Evolutionary conservation across 2,329 filamentous ascomycete species (phyloP).

Genomic region (Exophiala viscosa): DNA sequence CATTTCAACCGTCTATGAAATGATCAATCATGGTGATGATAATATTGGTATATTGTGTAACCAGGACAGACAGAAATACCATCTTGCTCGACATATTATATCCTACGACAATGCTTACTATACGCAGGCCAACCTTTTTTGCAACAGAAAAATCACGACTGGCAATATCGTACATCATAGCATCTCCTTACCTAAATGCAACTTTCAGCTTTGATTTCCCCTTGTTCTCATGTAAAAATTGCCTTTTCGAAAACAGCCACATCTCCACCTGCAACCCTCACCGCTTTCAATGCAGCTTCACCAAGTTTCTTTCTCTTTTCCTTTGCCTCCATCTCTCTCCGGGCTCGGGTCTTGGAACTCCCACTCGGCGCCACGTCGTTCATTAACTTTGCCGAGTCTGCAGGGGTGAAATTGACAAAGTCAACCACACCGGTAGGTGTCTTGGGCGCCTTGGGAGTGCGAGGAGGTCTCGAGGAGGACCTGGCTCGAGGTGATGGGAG

Average conservation of each 20-base stretch:
- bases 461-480: constrained; percentile 23
- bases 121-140: no score
- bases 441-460: constrained; percentile 30
- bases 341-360: constrained; percentile 89
- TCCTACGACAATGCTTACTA: no score
- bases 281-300: constrained; percentile 34
- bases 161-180: background rate
- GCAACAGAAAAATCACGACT: no score
- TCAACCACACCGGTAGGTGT: constrained; percentile 30
- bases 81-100: no score
- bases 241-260: constrained; percentile 37
- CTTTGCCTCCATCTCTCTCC: constrained; percentile 79
- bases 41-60: no score
- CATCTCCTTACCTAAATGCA: background rate
- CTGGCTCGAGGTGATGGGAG: constrained; percentile 27
- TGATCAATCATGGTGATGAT: no score
- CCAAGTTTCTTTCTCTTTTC: constrained; percentile 60
- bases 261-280: constrained; percentile 44
- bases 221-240: constrained; percentile 14
- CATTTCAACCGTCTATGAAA: no score
- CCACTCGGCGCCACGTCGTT: constrained; percentile 89
- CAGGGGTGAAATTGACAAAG: constrained; percentile 89
- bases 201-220: background rate
- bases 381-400: constrained; percentile 73
- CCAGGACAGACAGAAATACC: no score